Conservation (phyloP, 78 protist genomes). For the Pirum gemmata region DNA sequence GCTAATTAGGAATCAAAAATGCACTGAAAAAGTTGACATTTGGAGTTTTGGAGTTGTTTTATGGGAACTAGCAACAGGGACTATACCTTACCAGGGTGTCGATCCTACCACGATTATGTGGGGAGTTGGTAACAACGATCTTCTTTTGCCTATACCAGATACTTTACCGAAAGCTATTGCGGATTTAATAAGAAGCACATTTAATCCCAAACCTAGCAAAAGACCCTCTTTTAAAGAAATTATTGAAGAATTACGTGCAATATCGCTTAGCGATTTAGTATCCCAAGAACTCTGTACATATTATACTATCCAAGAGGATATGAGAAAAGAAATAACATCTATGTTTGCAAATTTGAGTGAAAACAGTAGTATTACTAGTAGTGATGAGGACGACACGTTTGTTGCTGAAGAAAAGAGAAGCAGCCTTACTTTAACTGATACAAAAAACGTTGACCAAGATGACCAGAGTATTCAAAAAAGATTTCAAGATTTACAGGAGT, state of each 20-base stretch:
- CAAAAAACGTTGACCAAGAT: not conserved
- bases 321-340: not conserved
- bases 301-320: not conserved
- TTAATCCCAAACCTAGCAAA: not conserved
- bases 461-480: not conserved
- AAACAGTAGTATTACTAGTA: not conserved
- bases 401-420: not conserved
- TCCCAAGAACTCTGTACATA: not conserved
- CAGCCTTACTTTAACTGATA: not conserved
- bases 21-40: not conserved
- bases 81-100: not conserved
- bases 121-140: not conserved
- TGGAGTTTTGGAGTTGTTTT: slow-evolving; percentile 20
- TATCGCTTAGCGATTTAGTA: not conserved
- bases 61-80: not conserved
- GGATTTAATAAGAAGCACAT: not conserved
- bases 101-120: not conserved
- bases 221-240: not conserved
- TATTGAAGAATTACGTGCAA: not conserved
- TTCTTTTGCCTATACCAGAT: not conserved
- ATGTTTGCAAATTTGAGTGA: not conserved
- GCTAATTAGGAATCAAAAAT: slow-evolving; percentile 1
- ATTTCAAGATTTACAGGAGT: not conserved
- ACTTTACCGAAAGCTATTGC: not conserved
- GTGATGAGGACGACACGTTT: not conserved